A percentile compares a stretch with the other conserved stretches of the same genome.
phyloP scores from a whole-genome alignment of 1,139 yeast species.

The Kluyveromyces sp. region DNA sequence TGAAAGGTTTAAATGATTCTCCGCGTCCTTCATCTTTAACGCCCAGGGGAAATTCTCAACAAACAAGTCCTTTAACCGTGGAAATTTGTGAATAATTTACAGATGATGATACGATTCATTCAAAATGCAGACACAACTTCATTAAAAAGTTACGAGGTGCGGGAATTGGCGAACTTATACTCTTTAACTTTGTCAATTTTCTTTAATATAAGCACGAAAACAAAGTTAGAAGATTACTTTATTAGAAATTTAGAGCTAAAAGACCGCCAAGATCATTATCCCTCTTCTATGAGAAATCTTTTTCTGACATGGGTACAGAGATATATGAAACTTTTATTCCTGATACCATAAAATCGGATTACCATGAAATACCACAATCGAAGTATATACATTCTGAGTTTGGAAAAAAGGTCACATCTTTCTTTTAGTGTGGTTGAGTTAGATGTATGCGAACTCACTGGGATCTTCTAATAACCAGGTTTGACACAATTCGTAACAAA shows the following conservation, averaged over 20 bases:
- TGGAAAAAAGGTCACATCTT: constrained; percentile 3
- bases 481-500: constrained; percentile 24
- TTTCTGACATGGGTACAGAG: constrained; percentile 14
- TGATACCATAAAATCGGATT: constrained; percentile 11
- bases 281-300: constrained; percentile 17
- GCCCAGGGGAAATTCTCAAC: constrained; percentile 19
- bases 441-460: constrained; percentile 52
- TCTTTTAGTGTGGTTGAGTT: constrained; percentile 55
- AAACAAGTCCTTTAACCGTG: constrained; percentile 20
- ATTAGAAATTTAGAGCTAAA: constrained; percentile 11
- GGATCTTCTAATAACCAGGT: constrained; percentile 51
- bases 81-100: constrained; percentile 16
- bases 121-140: constrained; percentile 11
- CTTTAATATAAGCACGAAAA: constrained; percentile 12
- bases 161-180: constrained; percentile 16
- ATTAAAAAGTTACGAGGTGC: constrained; percentile 15
- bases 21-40: constrained; percentile 28
- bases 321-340: constrained; percentile 14
- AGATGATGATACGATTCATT: constrained; percentile 11
- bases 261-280: constrained; percentile 20
- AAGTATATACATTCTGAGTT: constrained; percentile 10
- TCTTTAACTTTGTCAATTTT: constrained; percentile 17
- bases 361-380: constrained; percentile 2
- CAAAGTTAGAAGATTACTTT: constrained; percentile 5
- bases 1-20: constrained; percentile 9